phyloP scores from a whole-genome alignment of 2,329 filamentous ascomycete species.

The Bimuria novae-zelandiae region DNA sequence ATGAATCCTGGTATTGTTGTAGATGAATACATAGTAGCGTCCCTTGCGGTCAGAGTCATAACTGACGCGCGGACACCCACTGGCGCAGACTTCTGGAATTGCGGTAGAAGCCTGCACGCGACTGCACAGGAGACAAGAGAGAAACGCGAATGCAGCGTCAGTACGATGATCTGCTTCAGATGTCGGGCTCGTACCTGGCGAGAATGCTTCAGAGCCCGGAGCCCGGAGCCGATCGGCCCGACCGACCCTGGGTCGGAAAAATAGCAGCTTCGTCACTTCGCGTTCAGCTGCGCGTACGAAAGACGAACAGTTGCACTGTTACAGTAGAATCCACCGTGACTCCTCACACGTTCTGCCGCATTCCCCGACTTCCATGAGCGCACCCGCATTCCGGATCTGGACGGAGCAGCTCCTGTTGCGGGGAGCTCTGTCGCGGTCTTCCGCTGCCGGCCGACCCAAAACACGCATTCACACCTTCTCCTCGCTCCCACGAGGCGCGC shows the following conservation, averaged over 20 bases:
- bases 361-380: conserved; percentile 26
- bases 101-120: conserved; percentile 10
- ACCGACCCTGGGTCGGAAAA: conserved; percentile 2
- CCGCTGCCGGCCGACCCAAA: conserved; percentile 18
- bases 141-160: conserved; percentile 3
- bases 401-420: conserved; percentile 30
- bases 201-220: background rate
- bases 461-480: conserved; percentile 34
- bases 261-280: background rate
- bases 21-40: no score
- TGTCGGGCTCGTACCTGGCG: background rate
- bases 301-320: no score
- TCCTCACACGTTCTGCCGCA: no score
- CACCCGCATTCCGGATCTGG: conserved; percentile 27
- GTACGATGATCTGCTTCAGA: background rate
- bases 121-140: background rate
- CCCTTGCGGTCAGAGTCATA: no score
- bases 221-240: conserved; percentile 6
- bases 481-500: conserved; percentile 22
- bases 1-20: no score
- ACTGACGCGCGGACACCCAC: no score
- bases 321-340: no score
- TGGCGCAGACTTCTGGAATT: conserved; percentile 23
- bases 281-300: background rate
- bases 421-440: conserved; percentile 11